A percentile compares a stretch with the other conserved stretches of the same genome.
phyloP scores from a whole-genome alignment of 2,329 filamentous ascomycete species.

The Exophiala xenobiotica region DNA sequence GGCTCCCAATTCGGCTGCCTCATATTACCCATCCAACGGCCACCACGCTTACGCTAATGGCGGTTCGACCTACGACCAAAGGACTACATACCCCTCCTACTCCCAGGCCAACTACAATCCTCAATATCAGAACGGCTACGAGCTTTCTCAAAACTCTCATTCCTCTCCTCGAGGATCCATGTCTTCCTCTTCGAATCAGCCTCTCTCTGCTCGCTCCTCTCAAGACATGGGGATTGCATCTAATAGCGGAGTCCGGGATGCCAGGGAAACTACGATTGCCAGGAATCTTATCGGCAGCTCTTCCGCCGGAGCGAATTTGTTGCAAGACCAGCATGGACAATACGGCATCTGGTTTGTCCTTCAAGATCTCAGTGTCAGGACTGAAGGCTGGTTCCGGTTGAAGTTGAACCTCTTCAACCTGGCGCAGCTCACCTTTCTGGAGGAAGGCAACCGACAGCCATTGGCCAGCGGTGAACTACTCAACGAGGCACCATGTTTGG shows the following conservation, averaged over 20 bases:
- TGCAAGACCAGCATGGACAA: conserved; percentile 75
- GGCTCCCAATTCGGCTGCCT: no score
- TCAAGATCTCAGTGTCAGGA: conserved; percentile 90
- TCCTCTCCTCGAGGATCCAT: conserved; percentile 7
- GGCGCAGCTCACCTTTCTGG: conserved; percentile 45
- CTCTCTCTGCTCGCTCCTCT: conserved; percentile 17
- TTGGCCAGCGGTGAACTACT: conserved; percentile 12
- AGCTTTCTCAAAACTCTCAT: conserved; percentile 1
- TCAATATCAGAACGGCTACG: conserved; percentile 19
- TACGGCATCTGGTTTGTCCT: conserved; percentile 95
- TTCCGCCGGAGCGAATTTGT: conserved; percentile 80
- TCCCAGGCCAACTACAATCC: no score
- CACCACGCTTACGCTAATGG: neutral
- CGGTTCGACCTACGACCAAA: no score
- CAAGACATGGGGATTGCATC: conserved; percentile 10
- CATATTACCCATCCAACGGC: no score
- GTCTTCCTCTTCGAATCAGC: conserved; percentile 12
- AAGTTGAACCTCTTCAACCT: conserved; percentile 84
- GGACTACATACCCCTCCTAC: no score
- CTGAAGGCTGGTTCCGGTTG: conserved; percentile 84
- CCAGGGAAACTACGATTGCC: conserved; percentile 43
- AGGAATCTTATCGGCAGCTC: conserved; percentile 91
- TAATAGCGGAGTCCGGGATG: neutral
- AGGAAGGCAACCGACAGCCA: conserved; percentile 4
- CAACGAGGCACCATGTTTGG: conserved; percentile 63